Evolutionary conservation across 495 filamentous ascomycete genomes (phyloP).

Genomic region (Apiosordaria backusii): DNA sequence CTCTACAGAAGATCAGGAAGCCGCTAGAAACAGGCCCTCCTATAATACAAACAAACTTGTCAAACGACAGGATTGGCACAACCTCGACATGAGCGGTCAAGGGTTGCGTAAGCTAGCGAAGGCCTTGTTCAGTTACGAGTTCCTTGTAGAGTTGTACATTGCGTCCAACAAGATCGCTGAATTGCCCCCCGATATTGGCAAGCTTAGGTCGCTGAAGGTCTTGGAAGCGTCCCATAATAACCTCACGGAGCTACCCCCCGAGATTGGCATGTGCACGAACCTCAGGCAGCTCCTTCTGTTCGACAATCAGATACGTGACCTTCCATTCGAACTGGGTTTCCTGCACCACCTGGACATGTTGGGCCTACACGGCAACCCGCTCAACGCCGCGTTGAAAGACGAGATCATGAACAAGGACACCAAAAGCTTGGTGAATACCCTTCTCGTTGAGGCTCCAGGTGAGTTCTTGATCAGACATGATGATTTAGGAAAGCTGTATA

Average conservation of each 20-base stretch:
- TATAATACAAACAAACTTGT: conserved; percentile 52
- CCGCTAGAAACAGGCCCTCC: conserved; percentile 59
- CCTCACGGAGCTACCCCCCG: conserved; percentile 75
- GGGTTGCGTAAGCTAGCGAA: conserved; percentile 75
- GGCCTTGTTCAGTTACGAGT: conserved; percentile 77
- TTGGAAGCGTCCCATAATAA: conserved; percentile 89
- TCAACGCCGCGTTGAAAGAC: conserved; percentile 67
- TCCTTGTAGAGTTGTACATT: conserved; percentile 85
- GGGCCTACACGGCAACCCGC: conserved; percentile 87
- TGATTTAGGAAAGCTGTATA: background rate
- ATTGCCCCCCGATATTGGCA: conserved; percentile 73
- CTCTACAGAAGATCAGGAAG: conserved; percentile 53
- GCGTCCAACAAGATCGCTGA: conserved; percentile 81
- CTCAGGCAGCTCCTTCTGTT: conserved; percentile 76
- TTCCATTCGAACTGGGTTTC: conserved; percentile 84
- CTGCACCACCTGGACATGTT: conserved; percentile 82
- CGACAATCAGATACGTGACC: conserved; percentile 76
- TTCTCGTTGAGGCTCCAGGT: conserved; percentile 83
- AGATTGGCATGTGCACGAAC: conserved; percentile 93
- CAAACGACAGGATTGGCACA: conserved; percentile 79
- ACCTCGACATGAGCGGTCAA: conserved; percentile 90
- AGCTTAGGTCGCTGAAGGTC: conserved; percentile 69
- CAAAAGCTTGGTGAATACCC: conserved; percentile 71
- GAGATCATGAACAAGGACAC: conserved; percentile 83
- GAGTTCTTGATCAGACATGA: conserved; percentile 31